Evolutionary conservation across 768 basidiomycete species (phyloP).

Genomic region (Psilocybe sp.): DNA sequence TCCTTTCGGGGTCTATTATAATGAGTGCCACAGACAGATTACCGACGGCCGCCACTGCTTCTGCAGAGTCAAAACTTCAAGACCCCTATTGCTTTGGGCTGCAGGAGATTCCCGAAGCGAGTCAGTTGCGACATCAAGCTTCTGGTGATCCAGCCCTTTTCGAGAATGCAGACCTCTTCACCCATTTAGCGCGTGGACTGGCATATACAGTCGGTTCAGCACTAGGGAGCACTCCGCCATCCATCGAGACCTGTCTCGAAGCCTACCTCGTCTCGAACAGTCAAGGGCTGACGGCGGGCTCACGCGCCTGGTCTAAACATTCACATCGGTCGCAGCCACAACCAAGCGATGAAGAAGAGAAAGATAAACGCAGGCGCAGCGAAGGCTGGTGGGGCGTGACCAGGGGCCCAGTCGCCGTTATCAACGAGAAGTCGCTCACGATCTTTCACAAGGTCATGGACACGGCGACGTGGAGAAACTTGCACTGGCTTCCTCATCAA

Average conservation of each 20-base stretch:
- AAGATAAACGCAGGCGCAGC: constrained; percentile 11
- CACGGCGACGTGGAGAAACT: constrained; percentile 55
- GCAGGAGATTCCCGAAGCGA: constrained; percentile 35
- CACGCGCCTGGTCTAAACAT: constrained; percentile 68
- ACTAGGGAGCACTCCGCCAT: constrained; percentile 47
- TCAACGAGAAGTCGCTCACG: constrained; percentile 50
- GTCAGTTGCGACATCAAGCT: background rate
- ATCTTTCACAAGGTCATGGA: constrained; percentile 55
- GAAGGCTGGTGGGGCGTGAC: constrained; percentile 61
- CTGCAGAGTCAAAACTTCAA: too few relatives aligned
- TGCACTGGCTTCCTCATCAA: constrained; percentile 65
- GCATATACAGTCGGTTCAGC: constrained; percentile 64
- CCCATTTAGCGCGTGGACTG: constrained; percentile 47
- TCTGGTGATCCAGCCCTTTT: constrained; percentile 11
- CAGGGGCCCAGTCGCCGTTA: constrained; percentile 45
- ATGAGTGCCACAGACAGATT: too few relatives aligned
- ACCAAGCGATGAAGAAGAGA: constrained; percentile 7
- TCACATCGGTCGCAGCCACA: constrained; percentile 46
- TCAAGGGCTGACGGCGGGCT: constrained; percentile 52
- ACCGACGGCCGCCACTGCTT: too few relatives aligned
- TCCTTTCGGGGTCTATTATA: too few relatives aligned
- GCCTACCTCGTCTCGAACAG: constrained; percentile 52
- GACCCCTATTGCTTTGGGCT: constrained; percentile 41
- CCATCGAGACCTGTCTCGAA: constrained; percentile 42
- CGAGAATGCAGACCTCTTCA: constrained; percentile 29